A percentile compares a stretch with the other conserved stretches of the same genome.
Evolutionary conservation across 345 rosid species (phyloP).

Genomic region (Draba incana): DNA sequence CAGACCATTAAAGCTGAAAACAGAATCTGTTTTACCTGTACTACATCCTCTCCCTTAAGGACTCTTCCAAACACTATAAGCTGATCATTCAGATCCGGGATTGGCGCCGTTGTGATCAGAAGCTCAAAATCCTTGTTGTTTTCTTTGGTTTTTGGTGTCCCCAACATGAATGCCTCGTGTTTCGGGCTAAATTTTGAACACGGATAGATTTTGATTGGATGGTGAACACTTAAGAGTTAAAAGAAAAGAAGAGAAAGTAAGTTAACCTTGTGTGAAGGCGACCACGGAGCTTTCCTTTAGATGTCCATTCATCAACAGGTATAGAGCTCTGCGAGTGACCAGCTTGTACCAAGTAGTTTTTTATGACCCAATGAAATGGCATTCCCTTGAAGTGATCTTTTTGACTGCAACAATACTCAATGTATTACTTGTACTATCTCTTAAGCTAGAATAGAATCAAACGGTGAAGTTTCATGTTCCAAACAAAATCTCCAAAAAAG

Average conservation of each 20-base stretch:
- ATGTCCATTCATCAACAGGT: slow-evolving; percentile 79
- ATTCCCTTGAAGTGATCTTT: slow-evolving; percentile 80
- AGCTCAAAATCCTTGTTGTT: slow-evolving; percentile 64
- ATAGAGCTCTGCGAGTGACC: slow-evolving; percentile 61
- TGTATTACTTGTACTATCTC: not conserved
- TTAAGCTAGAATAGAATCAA: not conserved
- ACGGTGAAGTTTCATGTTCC: not conserved
- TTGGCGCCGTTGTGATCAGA: slow-evolving; percentile 82
- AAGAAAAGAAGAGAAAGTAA: slow-evolving; percentile 9
- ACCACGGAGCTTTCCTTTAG: slow-evolving; percentile 71
- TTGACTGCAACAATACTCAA: slow-evolving; percentile 58
- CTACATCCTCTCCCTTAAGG: slow-evolving; percentile 79
- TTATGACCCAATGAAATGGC: slow-evolving; percentile 80
- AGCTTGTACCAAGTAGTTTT: slow-evolving; percentile 87
- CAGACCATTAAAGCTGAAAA: not conserved
- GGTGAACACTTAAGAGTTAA: not conserved
- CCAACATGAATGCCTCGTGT: slow-evolving; percentile 86
- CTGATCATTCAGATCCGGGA: slow-evolving; percentile 75
- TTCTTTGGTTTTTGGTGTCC: slow-evolving; percentile 63
- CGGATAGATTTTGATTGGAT: not conserved
- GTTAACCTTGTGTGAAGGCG: slow-evolving; percentile 66
- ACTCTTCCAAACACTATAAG: slow-evolving; percentile 81
- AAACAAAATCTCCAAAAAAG: too few relatives aligned
- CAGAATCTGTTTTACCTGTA: slow-evolving; percentile 54
- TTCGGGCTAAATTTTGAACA: slow-evolving; percentile 52